Conservation (phyloP, 495 filamentous ascomycete genomes). For the Penicillium riverlandense region DNA sequence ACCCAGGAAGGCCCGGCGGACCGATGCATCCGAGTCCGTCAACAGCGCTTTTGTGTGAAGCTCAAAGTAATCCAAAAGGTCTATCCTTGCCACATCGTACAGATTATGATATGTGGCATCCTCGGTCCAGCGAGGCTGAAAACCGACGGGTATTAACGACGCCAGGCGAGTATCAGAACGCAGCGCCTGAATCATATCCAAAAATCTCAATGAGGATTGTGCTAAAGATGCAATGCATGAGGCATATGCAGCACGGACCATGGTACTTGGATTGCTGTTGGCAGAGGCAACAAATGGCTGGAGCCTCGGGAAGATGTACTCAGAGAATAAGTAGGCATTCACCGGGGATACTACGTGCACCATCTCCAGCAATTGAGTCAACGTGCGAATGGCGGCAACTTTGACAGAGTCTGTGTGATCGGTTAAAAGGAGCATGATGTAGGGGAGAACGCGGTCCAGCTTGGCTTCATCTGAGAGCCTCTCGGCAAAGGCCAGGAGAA, state of each 20-base stretch:
- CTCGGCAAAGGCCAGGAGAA: conserved; percentile 88
- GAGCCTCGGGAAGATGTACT: conserved; percentile 85
- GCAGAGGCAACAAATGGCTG: conserved; percentile 56
- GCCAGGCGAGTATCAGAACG: conserved; percentile 77
- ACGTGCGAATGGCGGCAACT: conserved; percentile 71
- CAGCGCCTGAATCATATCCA: conserved; percentile 86
- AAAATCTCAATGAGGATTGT: conserved; percentile 75
- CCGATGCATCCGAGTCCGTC: conserved; percentile 79
- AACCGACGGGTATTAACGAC: conserved; percentile 64
- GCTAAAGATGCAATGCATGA: conserved; percentile 87
- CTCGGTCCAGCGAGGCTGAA: conserved; percentile 53
- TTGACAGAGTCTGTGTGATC: conserved; percentile 79
- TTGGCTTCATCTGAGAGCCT: conserved; percentile 93
- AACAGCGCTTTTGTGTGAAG: conserved; percentile 81
- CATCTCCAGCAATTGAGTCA: conserved; percentile 83
- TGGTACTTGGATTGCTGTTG: conserved; percentile 50
- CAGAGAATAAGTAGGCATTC: conserved; percentile 91
- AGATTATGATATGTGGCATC: conserved; percentile 70
- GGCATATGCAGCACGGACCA: conserved; percentile 85
- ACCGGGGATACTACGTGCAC: conserved; percentile 85
- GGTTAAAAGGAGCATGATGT: conserved; percentile 71
- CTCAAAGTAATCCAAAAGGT: conserved; percentile 76
- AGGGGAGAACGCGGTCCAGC: conserved; percentile 87
- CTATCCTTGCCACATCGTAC: conserved; percentile 73
- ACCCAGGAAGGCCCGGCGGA: conserved; percentile 85